A percentile compares a stretch with the other conserved stretches of the same genome.
Conservation (phyloP, 2,329 filamentous ascomycete genomes). For the Clarireedia monteithiana region DNA sequence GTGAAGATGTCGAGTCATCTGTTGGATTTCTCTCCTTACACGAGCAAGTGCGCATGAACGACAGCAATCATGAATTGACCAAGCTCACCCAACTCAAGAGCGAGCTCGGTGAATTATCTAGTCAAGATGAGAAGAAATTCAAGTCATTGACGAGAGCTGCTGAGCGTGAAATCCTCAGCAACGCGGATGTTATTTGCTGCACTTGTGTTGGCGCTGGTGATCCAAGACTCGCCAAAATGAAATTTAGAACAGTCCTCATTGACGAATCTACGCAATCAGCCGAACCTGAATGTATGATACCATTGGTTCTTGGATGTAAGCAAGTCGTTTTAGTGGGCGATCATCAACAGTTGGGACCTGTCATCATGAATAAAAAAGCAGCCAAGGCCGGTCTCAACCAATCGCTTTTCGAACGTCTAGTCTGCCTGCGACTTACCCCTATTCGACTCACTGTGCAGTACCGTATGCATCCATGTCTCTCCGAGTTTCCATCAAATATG, state of each 20-base stretch:
- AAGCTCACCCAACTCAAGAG: constrained; percentile 91
- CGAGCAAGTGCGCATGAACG: constrained; percentile 95
- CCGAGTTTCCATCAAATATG: constrained; percentile 98
- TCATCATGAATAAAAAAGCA: constrained; percentile 99
- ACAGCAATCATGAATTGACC: constrained; percentile 86
- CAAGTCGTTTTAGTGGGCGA: constrained; percentile 98
- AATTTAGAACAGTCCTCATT: constrained; percentile 95
- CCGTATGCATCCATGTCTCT: constrained; percentile 97
- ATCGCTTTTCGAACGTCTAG: constrained; percentile 94
- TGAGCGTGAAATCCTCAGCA: constrained; percentile 88
- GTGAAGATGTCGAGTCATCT: constrained; percentile 97
- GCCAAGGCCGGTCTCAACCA: constrained; percentile 96
- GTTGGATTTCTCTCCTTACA: constrained; percentile 93
- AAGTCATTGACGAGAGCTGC: constrained; percentile 91
- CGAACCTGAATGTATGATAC: constrained; percentile 98
- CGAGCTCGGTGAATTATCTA: constrained; percentile 84
- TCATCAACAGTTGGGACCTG: constrained; percentile 93
- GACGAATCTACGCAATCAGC: constrained; percentile 98
- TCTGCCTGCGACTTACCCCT: constrained; percentile 81
- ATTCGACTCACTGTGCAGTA: constrained; percentile 96
- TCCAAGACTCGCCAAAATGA: constrained; percentile 90
- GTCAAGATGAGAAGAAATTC: constrained; percentile 96
- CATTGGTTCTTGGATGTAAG: constrained; percentile 92
- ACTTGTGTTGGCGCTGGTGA: constrained; percentile 97
- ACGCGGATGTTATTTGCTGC: constrained; percentile 97